A percentile compares a stretch with the other conserved stretches of the same genome.
These are phyloP conservation scores for Monosporozyma solicola DNA, from an alignment of 805 yeast genomes.

Conservation along the genomic window DNA sequence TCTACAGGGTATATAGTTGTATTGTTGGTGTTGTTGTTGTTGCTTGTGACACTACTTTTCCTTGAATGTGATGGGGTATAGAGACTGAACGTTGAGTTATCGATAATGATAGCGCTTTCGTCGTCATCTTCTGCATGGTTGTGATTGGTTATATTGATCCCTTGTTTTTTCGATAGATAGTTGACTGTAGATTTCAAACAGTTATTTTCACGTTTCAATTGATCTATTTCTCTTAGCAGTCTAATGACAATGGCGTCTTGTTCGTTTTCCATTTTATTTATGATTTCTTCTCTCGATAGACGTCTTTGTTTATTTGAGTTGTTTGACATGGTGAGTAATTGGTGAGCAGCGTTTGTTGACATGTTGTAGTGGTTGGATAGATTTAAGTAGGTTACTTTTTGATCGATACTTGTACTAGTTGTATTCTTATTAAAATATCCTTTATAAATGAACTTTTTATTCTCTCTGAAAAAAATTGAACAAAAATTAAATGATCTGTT, in stretches of 20 bases:
- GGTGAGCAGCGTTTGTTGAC: not conserved
- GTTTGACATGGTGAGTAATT: not conserved
- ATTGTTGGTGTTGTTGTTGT: not conserved
- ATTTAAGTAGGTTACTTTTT: too few relatives aligned
- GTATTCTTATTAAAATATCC: too few relatives aligned
- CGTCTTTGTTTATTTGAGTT: slow-evolving; percentile 6
- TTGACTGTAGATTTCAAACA: slow-evolving; percentile 24
- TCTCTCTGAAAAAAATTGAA: too few relatives aligned
- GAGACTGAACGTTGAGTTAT: not conserved
- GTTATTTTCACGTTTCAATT: slow-evolving; percentile 40
- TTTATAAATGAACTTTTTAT: too few relatives aligned
- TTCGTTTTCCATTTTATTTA: slow-evolving; percentile 54
- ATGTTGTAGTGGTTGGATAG: not conserved
- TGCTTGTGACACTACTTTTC: not conserved
- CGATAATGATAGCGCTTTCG: slow-evolving; percentile 5
- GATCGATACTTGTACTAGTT: too few relatives aligned
- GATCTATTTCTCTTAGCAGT: slow-evolving; percentile 43
- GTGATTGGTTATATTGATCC: not conserved
- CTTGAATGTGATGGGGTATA: not conserved
- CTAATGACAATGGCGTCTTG: slow-evolving; percentile 54
- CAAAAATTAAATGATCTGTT: too few relatives aligned
- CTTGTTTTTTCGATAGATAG: not conserved
- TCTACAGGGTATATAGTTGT: slow-evolving; percentile 1
- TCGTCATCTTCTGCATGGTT: slow-evolving; percentile 4
- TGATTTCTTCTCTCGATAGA: slow-evolving; percentile 36